These are phyloP conservation scores for Tetrastigma voinierianum DNA, from an alignment of 164 flowering plant genomes.

Conservation along the genomic window DNA sequence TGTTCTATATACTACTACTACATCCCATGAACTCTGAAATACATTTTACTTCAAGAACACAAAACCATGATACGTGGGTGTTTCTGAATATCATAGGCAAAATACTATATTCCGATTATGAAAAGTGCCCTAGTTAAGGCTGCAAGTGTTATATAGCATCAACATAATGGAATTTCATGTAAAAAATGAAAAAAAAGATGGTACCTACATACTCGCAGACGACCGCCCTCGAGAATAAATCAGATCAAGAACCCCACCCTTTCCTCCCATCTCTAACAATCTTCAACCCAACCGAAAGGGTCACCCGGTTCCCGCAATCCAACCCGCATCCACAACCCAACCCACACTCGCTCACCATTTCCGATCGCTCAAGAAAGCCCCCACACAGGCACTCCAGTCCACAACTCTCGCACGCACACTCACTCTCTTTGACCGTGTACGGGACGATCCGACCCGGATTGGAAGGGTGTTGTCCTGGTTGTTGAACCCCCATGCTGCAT, in stretches of 20 bases:
- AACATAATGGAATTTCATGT: no score
- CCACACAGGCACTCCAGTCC: slow-evolving; percentile 39
- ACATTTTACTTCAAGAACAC: no score
- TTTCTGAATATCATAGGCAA: no score
- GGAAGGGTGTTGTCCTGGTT: neutral
- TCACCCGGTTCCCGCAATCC: slow-evolving; percentile 60
- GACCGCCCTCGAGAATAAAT: slow-evolving; percentile 49
- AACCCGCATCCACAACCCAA: slow-evolving; percentile 57
- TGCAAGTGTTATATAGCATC: no score
- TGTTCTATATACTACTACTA: no score
- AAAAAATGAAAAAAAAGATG: no score
- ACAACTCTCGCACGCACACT: slow-evolving; percentile 54
- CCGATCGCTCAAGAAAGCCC: slow-evolving; percentile 16
- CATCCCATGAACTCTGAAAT: no score
- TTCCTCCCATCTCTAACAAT: slow-evolving; percentile 56
- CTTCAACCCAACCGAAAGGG: slow-evolving; percentile 56
- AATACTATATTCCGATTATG: no score
- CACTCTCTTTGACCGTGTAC: slow-evolving; percentile 8
- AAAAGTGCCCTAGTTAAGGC: no score
- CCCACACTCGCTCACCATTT: slow-evolving; percentile 67
- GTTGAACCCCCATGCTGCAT: slow-evolving; percentile 57
- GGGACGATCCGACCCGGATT: neutral
- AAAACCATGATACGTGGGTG: no score
- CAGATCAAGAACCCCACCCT: slow-evolving; percentile 83
- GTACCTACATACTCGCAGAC: slow-evolving; percentile 89